Evolutionary conservation across 345 rosid species (phyloP).

Genomic region (Punica granatum): DNA sequence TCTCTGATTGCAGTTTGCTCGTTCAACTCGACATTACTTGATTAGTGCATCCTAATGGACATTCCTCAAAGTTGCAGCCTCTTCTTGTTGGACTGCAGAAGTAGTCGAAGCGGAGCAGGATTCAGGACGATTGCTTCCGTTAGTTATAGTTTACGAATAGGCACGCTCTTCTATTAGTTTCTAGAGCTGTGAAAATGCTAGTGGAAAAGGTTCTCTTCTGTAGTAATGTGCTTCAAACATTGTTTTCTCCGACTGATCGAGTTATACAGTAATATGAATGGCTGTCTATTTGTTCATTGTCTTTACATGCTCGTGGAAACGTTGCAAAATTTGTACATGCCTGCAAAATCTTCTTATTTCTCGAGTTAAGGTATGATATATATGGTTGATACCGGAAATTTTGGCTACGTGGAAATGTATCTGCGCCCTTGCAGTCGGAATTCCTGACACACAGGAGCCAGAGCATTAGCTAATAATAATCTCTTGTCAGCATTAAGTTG

Average conservation of each 20-base stretch:
- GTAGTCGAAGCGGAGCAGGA: neutral
- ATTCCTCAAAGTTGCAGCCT: neutral
- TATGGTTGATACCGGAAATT: neutral
- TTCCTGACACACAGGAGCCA: neutral
- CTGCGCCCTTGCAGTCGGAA: neutral
- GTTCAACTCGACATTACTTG: conserved; percentile 35
- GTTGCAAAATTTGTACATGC: neutral
- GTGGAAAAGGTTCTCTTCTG: neutral
- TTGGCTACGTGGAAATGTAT: neutral
- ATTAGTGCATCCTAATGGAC: conserved; percentile 9
- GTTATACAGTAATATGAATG: too few species aligned
- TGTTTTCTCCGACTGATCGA: neutral
- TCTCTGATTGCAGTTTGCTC: conserved; percentile 28
- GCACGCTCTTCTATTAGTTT: neutral
- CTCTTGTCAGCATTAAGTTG: neutral
- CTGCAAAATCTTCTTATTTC: neutral
- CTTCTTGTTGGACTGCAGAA: neutral
- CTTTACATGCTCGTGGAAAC: neutral
- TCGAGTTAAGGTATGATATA: neutral
- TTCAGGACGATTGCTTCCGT: neutral
- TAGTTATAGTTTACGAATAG: neutral
- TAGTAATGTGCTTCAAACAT: neutral
- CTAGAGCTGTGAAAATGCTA: neutral
- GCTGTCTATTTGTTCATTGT: neutral
- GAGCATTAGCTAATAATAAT: too few species aligned